Conservation (phyloP, 352 stramenopile genomes). For the Phytopythium boreale region DNA sequence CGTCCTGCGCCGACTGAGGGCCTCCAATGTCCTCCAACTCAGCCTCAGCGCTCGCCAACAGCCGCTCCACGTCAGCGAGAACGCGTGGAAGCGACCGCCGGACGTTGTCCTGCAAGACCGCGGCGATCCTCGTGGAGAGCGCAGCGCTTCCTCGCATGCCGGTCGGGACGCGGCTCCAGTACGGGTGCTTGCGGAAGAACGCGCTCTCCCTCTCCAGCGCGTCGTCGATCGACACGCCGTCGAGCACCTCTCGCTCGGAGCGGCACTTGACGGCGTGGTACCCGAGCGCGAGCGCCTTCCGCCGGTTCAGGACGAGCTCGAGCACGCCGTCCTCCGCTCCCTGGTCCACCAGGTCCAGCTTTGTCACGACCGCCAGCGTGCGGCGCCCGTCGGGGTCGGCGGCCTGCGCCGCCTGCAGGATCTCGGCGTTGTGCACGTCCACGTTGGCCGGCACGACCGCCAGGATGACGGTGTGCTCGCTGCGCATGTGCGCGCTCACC, state of each 20-base stretch:
- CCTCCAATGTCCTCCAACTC: slow-evolving; percentile 23
- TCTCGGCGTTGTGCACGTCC: slow-evolving; percentile 85
- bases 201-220: slow-evolving; percentile 46
- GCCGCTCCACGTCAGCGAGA: slow-evolving; percentile 31
- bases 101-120: slow-evolving; percentile 46
- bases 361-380: slow-evolving; percentile 87
- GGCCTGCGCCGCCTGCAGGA: slow-evolving; percentile 61
- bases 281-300: slow-evolving; percentile 54
- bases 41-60: slow-evolving; percentile 13
- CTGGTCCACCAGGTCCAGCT: slow-evolving; percentile 85
- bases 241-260: slow-evolving; percentile 60
- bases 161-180: slow-evolving; percentile 28
- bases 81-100: slow-evolving; percentile 36
- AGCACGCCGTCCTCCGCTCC: slow-evolving; percentile 68
- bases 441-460: slow-evolving; percentile 83
- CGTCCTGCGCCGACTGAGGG: slow-evolving; percentile 6
- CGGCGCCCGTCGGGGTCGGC: slow-evolving; percentile 63
- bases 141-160: slow-evolving; percentile 29
- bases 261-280: slow-evolving; percentile 88
- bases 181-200: slow-evolving; percentile 49
- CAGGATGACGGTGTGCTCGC: slow-evolving; percentile 77
- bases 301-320: slow-evolving; percentile 71
- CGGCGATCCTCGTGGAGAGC: slow-evolving; percentile 28
- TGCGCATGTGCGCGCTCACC: slow-evolving; percentile 62
- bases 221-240: slow-evolving; percentile 56